A percentile compares a stretch with the other conserved stretches of the same genome.
These are phyloP conservation scores for Xylaria flabelliformis DNA, from an alignment of 495 filamentous ascomycete species.

Conservation along the genomic window DNA sequence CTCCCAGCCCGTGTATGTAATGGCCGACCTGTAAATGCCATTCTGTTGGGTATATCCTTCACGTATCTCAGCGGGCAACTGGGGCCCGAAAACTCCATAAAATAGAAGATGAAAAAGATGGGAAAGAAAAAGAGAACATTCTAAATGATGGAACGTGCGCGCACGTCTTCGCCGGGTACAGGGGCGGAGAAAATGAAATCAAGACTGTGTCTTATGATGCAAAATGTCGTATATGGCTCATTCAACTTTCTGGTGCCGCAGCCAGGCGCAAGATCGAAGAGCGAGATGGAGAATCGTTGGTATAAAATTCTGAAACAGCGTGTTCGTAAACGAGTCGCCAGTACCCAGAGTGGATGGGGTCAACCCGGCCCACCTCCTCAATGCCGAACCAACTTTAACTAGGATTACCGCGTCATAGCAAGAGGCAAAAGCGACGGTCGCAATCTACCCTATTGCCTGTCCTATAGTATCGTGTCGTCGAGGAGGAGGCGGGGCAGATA, in stretches of 20 bases:
- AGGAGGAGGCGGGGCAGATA: conserved; percentile 48
- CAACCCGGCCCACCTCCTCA: conserved; percentile 8
- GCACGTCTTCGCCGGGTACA: neutral
- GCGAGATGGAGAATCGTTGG: neutral
- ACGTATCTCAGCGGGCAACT: conserved; percentile 24
- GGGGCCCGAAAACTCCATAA: conserved; percentile 26
- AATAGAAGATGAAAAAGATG: conserved; percentile 2
- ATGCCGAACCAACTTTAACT: conserved; percentile 9
- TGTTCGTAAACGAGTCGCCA: neutral
- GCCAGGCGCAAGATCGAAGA: neutral
- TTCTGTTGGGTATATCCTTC: conserved; percentile 28
- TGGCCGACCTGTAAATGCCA: conserved; percentile 14
- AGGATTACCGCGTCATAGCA: conserved; percentile 1
- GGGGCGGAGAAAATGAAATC: neutral
- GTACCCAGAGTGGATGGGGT: neutral
- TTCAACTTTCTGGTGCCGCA: neutral
- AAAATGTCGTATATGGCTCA: neutral
- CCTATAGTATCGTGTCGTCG: conserved; percentile 49
- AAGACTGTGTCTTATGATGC: neutral
- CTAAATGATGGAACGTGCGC: conserved; percentile 16
- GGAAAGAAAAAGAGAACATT: conserved; percentile 9
- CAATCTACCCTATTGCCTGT: conserved; percentile 49
- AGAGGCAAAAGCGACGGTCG: neutral
- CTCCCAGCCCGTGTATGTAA: conserved; percentile 15
- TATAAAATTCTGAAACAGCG: neutral